phyloP scores from a whole-genome alignment of 768 basidiomycete genomes.

The Boletus vermiculosoides region DNA sequence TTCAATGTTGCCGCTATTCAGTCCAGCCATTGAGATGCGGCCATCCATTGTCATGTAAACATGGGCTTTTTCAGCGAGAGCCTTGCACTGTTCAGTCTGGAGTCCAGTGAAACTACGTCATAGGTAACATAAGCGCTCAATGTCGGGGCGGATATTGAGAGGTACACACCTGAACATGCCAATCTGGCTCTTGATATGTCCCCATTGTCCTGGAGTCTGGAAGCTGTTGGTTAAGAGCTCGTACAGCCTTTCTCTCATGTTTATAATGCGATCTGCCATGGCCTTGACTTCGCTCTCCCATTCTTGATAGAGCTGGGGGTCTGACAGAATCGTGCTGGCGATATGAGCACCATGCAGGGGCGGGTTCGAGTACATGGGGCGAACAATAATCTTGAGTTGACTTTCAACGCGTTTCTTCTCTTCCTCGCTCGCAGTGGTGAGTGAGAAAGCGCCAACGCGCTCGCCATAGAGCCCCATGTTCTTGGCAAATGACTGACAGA shows the following conservation, averaged over 20 bases:
- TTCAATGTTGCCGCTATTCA: constrained; percentile 80
- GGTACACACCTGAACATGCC: constrained; percentile 90
- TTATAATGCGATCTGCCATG: constrained; percentile 95
- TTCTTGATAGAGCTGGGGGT: constrained; percentile 69
- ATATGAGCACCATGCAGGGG: constrained; percentile 88
- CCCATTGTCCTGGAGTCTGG: constrained; percentile 93
- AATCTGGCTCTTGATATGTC: constrained; percentile 92
- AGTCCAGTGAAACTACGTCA: constrained; percentile 78
- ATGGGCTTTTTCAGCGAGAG: constrained; percentile 83
- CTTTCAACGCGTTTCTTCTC: constrained; percentile 88
- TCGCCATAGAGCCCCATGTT: constrained; percentile 99
- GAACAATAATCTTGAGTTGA: constrained; percentile 92
- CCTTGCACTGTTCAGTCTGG: constrained; percentile 73
- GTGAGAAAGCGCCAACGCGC: constrained; percentile 94
- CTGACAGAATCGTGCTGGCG: constrained; percentile 79
- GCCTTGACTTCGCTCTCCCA: constrained; percentile 93
- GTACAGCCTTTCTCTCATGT: constrained; percentile 85
- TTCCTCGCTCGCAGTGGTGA: constrained; percentile 64
- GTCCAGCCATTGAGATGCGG: constrained; percentile 90
- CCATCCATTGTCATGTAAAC: constrained; percentile 95
- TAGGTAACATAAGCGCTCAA: constrained; percentile 1
- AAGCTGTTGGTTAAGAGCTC: constrained; percentile 70
- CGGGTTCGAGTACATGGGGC: constrained; percentile 98
- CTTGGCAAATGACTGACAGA: constrained; percentile 97
- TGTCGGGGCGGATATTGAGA: neutral